Evolutionary conservation across 1,284 basidiomycete genomes (phyloP).

Genomic region (Peniophora sp.): DNA sequence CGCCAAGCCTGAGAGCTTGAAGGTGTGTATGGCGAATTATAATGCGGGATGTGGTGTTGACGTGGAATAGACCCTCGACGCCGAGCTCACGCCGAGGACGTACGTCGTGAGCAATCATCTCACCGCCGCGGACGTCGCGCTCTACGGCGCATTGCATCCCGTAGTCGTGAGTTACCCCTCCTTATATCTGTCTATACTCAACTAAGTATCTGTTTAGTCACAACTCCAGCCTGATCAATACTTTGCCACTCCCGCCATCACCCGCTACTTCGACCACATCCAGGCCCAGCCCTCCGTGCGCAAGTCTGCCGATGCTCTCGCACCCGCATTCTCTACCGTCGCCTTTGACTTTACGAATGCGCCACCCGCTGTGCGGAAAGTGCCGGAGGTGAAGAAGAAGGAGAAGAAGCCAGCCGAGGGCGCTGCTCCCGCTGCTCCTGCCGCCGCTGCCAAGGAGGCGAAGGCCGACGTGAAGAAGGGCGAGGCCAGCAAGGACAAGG

Average conservation of each 20-base stretch:
- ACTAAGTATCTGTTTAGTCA: slow-evolving; percentile 36
- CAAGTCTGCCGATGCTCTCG: slow-evolving; percentile 40
- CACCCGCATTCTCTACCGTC: slow-evolving; percentile 54
- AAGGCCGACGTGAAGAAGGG: slow-evolving; percentile 23
- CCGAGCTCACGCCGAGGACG: slow-evolving; percentile 68
- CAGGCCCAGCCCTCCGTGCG: slow-evolving; percentile 64
- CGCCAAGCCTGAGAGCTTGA: slow-evolving; percentile 37
- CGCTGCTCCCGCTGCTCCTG: slow-evolving; percentile 18
- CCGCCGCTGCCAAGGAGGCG: slow-evolving; percentile 15
- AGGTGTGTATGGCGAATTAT: slow-evolving; percentile 28
- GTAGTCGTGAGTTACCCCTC: slow-evolving; percentile 48
- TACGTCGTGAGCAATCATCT: slow-evolving; percentile 77
- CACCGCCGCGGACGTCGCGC: slow-evolving; percentile 80
- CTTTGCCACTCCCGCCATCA: slow-evolving; percentile 71
- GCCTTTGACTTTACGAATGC: slow-evolving; percentile 70
- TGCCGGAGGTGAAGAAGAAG: slow-evolving; percentile 20
- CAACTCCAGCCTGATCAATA: slow-evolving; percentile 60
- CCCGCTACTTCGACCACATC: slow-evolving; percentile 91
- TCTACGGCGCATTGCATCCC: slow-evolving; percentile 80
- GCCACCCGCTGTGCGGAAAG: slow-evolving; percentile 66
- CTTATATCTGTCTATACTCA: background rate
- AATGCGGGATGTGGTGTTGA: background rate
- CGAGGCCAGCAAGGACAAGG: slow-evolving; percentile 30
- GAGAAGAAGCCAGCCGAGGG: slow-evolving; percentile 14
- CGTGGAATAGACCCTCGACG: slow-evolving; percentile 56